These are phyloP conservation scores for Achaetomiella virescens DNA, from an alignment of 495 filamentous ascomycete species.

Conservation along the genomic window DNA sequence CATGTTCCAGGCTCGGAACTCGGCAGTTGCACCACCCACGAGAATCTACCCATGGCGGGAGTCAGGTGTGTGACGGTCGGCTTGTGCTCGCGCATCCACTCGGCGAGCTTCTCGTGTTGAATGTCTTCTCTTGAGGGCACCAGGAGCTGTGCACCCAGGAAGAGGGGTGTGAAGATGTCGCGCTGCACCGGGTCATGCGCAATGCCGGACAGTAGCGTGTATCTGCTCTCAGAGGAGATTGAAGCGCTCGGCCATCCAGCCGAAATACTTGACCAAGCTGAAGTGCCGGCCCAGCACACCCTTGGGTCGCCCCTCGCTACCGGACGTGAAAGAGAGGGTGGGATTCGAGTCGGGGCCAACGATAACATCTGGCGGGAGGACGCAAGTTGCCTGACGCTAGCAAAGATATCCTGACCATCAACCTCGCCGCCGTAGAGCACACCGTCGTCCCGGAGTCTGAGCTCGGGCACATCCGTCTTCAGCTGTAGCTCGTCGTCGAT, in stretches of 20 bases:
- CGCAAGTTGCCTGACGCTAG: slow-evolving; percentile 46
- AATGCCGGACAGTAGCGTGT: slow-evolving; percentile 79
- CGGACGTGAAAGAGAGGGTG: slow-evolving; percentile 79
- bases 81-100: slow-evolving; percentile 79
- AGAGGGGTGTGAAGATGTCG: slow-evolving; percentile 92
- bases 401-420: slow-evolving; percentile 62
- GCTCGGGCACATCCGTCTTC: slow-evolving; percentile 68
- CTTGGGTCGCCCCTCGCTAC: slow-evolving; percentile 67
- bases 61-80: slow-evolving; percentile 88
- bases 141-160: slow-evolving; percentile 74
- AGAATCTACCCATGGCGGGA: slow-evolving; percentile 93
- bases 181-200: slow-evolving; percentile 88
- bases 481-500: slow-evolving; percentile 68
- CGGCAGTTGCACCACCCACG: slow-evolving; percentile 70
- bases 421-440: slow-evolving; percentile 59
- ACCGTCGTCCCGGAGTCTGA: slow-evolving; percentile 72
- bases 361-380: slow-evolving; percentile 58
- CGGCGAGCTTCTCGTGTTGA: slow-evolving; percentile 77
- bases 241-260: slow-evolving; percentile 88
- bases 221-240: slow-evolving; percentile 67
- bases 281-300: slow-evolving; percentile 88
- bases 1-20: slow-evolving; percentile 70
- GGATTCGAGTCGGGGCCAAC: slow-evolving; percentile 89
- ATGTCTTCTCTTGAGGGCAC: slow-evolving; percentile 83
- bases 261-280: slow-evolving; percentile 78